Evolutionary conservation across 2,329 filamentous ascomycete species (phyloP).

Genomic region (Didymella exigua): DNA sequence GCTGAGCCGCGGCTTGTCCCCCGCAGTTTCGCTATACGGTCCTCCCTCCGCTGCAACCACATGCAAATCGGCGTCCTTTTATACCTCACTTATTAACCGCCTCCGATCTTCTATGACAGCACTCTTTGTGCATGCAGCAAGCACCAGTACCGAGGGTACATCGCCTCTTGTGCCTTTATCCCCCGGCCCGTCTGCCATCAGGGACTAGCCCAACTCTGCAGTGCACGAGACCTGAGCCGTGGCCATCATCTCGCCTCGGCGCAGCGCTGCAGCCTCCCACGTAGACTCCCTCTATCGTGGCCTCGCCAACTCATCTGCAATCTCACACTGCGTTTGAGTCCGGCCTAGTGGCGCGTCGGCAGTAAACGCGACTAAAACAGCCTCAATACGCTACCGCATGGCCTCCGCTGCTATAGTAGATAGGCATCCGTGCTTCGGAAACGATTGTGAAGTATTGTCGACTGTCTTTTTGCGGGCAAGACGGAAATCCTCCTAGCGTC

Average conservation of each 20-base stretch:
- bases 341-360: constrained; percentile 21
- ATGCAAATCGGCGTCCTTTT: constrained; percentile 10
- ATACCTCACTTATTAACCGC: constrained; percentile 21
- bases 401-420: constrained; percentile 25
- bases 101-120: constrained; percentile 4
- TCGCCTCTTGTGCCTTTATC: constrained; percentile 11
- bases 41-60: constrained; percentile 22
- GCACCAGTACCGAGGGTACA: constrained; percentile 4
- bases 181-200: constrained; percentile 36
- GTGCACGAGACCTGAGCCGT: constrained; percentile 40
- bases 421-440: constrained; percentile 31
- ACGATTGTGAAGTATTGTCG: constrained; percentile 26
- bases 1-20: constrained; percentile 19
- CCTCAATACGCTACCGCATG: constrained; percentile 28
- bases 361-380: constrained; percentile 24
- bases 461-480: constrained; percentile 27
- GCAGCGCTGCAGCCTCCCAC: constrained; percentile 28
- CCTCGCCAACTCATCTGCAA: constrained; percentile 26
- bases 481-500: constrained; percentile 35
- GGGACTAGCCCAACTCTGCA: constrained; percentile 36
- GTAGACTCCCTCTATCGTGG: constrained; percentile 24
- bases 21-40: constrained; percentile 25
- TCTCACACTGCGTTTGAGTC: constrained; percentile 20
- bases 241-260: constrained; percentile 30
- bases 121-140: constrained; percentile 8